Percentiles rank a stretch among this genome's conserved stretches.
phyloP scores from a whole-genome alignment of 1,139 yeast genomes.

The Hemisphaericaspora lyxosophila region DNA sequence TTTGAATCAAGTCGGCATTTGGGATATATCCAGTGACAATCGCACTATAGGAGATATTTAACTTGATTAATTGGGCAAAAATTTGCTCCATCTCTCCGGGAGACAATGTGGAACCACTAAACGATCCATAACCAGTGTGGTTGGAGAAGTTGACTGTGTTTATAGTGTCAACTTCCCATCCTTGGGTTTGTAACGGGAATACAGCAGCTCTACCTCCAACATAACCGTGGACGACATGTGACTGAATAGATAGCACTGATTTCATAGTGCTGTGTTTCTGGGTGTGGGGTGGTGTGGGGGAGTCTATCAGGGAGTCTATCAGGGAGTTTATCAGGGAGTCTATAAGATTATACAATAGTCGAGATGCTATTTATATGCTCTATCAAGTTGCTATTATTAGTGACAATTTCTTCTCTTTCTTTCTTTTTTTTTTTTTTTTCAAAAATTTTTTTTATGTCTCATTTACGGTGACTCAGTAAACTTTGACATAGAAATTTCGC shows the following conservation, averaged over 20 bases:
- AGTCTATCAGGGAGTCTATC: constrained; percentile 1
- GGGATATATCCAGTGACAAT: constrained; percentile 40
- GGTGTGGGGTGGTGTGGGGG: background rate
- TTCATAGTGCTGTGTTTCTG: constrained; percentile 11
- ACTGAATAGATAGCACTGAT: constrained; percentile 38
- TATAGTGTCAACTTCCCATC: constrained; percentile 46
- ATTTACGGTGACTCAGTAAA: no score
- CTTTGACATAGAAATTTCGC: no score
- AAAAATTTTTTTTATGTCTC: no score
- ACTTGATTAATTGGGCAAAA: constrained; percentile 12
- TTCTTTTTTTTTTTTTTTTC: no score
- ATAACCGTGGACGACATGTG: constrained; percentile 49
- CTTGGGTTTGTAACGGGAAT: constrained; percentile 43
- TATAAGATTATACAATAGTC: no score
- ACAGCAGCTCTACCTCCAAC: constrained; percentile 45
- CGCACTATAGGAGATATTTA: constrained; percentile 24
- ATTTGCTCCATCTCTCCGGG: constrained; percentile 13
- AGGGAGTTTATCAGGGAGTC: no score
- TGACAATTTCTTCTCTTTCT: no score
- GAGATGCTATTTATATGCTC: no score
- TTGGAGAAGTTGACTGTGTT: constrained; percentile 45
- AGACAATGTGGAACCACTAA: constrained; percentile 25
- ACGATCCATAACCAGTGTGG: constrained; percentile 48
- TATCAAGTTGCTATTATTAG: no score
- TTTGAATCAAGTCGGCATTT: constrained; percentile 27